phyloP scores from a whole-genome alignment of 495 filamentous ascomycete genomes.

The Sabuloglossum arenarium region DNA sequence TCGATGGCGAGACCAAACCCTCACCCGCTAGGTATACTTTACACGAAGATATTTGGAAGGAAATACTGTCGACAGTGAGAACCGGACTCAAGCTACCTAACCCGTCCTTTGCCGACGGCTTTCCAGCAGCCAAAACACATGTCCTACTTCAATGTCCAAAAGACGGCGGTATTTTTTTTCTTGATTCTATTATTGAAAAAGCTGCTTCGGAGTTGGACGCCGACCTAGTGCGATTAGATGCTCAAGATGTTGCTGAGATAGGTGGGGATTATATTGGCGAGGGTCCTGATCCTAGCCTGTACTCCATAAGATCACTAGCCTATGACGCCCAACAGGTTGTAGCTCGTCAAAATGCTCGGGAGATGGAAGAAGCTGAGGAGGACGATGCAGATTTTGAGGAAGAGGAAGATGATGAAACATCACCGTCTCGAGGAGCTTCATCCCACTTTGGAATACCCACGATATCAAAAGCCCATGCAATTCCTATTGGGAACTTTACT shows the following conservation, averaged over 20 bases:
- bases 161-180: slow-evolving; percentile 30
- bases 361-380: background rate
- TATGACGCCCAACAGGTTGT: slow-evolving; percentile 6
- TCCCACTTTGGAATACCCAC: background rate
- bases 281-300: background rate
- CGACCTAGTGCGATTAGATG: slow-evolving; percentile 60
- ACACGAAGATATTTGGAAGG: slow-evolving; percentile 15
- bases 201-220: slow-evolving; percentile 39
- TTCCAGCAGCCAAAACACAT: slow-evolving; percentile 37
- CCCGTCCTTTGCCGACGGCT: slow-evolving; percentile 19
- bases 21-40: slow-evolving; percentile 10
- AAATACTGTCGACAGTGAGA: slow-evolving; percentile 13
- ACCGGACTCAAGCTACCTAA: slow-evolving; percentile 16
- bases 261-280: slow-evolving; percentile 55
- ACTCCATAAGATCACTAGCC: slow-evolving; percentile 3
- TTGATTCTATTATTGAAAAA: slow-evolving; percentile 35
- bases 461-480: slow-evolving; percentile 3
- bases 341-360: background rate
- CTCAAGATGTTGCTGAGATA: slow-evolving; percentile 62
- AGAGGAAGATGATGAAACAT: slow-evolving; percentile 5
- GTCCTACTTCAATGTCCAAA: slow-evolving; percentile 44
- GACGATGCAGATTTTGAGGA: slow-evolving; percentile 4
- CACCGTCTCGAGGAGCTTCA: background rate
- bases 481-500: background rate
- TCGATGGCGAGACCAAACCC: background rate